Percentiles rank a stretch among this genome's conserved stretches.
Evolutionary conservation across 495 filamentous ascomycete species (phyloP).

Genomic region (Endocarpon pusillum): DNA sequence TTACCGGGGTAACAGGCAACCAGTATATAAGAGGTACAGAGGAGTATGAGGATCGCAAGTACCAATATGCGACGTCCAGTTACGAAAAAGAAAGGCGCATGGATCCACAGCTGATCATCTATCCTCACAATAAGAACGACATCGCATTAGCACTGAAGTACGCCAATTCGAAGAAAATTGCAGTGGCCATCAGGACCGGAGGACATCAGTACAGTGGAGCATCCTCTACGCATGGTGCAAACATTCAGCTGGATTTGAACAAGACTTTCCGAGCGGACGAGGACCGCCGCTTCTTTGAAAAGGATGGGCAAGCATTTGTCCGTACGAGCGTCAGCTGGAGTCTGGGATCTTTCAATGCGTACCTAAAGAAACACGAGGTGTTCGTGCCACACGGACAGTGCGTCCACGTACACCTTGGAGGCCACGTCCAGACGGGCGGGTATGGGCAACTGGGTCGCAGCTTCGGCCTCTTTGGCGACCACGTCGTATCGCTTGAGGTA

Average conservation of each 20-base stretch:
- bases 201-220: conserved; percentile 26
- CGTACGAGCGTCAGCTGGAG: conserved; percentile 23
- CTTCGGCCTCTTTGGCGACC: conserved; percentile 26
- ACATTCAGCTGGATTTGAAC: conserved; percentile 21
- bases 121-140: conserved; percentile 20
- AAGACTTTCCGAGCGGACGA: conserved; percentile 18
- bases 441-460: conserved; percentile 23
- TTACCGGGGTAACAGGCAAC: conserved; percentile 12
- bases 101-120: conserved; percentile 17
- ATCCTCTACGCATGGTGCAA: conserved; percentile 18
- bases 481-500: conserved; percentile 20
- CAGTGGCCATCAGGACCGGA: conserved; percentile 21
- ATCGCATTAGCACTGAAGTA: conserved; percentile 17
- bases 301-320: conserved; percentile 7
- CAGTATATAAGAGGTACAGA: conserved; percentile 12
- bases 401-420: conserved; percentile 22
- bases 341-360: conserved; percentile 20
- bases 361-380: conserved; percentile 15
- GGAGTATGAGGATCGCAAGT: conserved; percentile 13
- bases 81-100: conserved; percentile 17
- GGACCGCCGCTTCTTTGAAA: not conserved
- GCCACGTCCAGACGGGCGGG: conserved; percentile 24
- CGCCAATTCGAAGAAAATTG: conserved; percentile 17
- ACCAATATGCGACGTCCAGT: conserved; percentile 22
- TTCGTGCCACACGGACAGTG: conserved; percentile 29